Evolutionary conservation across 2,329 filamentous ascomycete genomes (phyloP).

Genomic region (Phyllosticta ampelicida): DNA sequence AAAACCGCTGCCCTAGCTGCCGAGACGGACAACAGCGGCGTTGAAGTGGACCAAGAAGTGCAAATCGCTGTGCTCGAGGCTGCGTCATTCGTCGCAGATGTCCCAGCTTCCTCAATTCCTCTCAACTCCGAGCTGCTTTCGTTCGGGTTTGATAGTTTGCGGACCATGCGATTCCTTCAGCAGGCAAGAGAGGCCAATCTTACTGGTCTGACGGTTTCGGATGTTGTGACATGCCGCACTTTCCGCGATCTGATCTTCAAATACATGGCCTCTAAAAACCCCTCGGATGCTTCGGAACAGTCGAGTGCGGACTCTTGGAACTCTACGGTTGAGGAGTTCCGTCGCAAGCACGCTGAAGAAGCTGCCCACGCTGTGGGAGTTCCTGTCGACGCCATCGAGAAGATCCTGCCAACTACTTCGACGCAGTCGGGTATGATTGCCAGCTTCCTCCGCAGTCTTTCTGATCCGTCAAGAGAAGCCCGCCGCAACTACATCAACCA

Average conservation of each 20-base stretch:
- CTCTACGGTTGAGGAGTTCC: not conserved
- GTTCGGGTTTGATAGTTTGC: conserved; percentile 17
- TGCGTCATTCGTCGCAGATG: conserved; percentile 11
- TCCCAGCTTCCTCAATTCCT: conserved; percentile 11
- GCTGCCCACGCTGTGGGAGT: not conserved
- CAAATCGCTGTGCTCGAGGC: conserved; percentile 7
- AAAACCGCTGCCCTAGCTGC: not conserved
- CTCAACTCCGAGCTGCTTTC: conserved; percentile 15
- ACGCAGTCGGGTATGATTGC: conserved; percentile 10
- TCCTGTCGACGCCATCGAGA: conserved; percentile 1
- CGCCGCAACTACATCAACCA: conserved; percentile 8
- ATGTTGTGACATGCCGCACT: conserved; percentile 17
- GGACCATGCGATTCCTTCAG: conserved; percentile 15
- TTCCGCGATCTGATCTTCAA: conserved; percentile 2
- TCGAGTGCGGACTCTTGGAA: not conserved
- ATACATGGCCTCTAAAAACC: not conserved
- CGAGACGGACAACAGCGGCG: not conserved
- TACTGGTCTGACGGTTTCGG: conserved; percentile 17
- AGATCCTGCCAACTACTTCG: conserved; percentile 6
- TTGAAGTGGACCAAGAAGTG: not conserved
- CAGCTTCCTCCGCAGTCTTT: conserved; percentile 8
- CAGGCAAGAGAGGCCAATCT: conserved; percentile 12
- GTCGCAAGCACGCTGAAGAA: not conserved
- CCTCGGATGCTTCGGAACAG: not conserved
- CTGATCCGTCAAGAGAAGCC: not conserved